Evolutionary conservation across 441 rosid genomes (phyloP).

Genomic region (Biscutella laevigata): DNA sequence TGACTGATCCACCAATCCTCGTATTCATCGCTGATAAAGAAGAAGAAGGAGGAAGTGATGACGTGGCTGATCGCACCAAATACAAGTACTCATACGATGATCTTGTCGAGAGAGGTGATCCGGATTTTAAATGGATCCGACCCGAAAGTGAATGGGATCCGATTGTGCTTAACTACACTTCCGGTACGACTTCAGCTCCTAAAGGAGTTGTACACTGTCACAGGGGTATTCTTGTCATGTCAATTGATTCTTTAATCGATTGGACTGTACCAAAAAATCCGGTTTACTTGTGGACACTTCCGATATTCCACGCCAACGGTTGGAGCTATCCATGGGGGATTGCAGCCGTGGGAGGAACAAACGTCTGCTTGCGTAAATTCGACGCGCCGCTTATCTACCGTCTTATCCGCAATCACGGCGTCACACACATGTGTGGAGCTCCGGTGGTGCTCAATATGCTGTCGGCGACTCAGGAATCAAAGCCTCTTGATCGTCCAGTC

Average conservation of each 20-base stretch:
- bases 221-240: constrained; percentile 37
- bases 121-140: constrained; percentile 38
- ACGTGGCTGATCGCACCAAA: not conserved
- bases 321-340: constrained; percentile 77
- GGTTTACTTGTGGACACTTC: constrained; percentile 69
- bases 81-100: constrained; percentile 34
- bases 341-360: constrained; percentile 71
- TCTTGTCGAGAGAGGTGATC: constrained; percentile 37
- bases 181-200: constrained; percentile 83
- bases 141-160: constrained; percentile 53
- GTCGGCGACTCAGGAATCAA: constrained; percentile 23
- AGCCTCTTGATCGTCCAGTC: constrained; percentile 37
- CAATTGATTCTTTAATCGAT: constrained; percentile 41
- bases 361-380: constrained; percentile 54
- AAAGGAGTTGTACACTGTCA: constrained; percentile 78
- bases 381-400: constrained; percentile 37
- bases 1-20: constrained; percentile 31
- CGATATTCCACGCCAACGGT: constrained; percentile 77
- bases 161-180: constrained; percentile 43
- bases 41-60: constrained; percentile 19
- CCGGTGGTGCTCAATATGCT: constrained; percentile 79
- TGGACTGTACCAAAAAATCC: constrained; percentile 65
- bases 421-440: constrained; percentile 85
- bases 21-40: constrained; percentile 29
- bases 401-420: constrained; percentile 39